Evolutionary conservation across 352 stramenopile genomes (phyloP), one percentile per base, ranked within the genome.

Genomic region (Globisporangium apiculatum): DNA sequence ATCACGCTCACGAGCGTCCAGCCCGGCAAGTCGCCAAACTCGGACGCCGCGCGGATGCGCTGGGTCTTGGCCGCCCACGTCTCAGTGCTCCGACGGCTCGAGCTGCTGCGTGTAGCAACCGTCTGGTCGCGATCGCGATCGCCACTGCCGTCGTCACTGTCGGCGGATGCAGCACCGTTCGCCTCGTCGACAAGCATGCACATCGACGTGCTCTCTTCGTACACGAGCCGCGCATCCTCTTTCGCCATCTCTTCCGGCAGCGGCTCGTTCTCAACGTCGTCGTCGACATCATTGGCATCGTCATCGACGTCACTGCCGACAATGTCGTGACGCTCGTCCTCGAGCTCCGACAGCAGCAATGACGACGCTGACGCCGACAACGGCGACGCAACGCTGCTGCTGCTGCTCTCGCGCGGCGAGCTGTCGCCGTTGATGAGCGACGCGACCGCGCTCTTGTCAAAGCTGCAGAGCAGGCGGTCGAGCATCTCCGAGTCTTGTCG

Each of bases 1-100:
- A 78, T 75, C n/a, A 78, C 51, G 15, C 64, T 71, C 15, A 72
- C 57, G 7, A 78, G 57, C 7, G 53, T 69, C 70, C 70, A 78
- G 5, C 70, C 70, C 11, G 59, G 55, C 9, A 73, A 31, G 7
- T 58, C 15, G 15, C 65, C 48, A 31, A 67, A 66, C 31, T 66
- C 50, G 3, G 70, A 75, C 36, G 37, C 18, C 4, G 38, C 31
- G 17, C 62, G 59, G 48, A 77, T 57, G 2, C 62, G 64, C 49
- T 62, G 14, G 17, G 17, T 43, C 17, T 67, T 67, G 31, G 56
- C 51, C 7, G 31, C 55, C 61, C 62, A 71, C 10, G 58, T 67
- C 45, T 69, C 65, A 3, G 24, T 18, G 24, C 41, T 46, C 15
- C 10, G 7, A 5, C 41, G 41, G 10, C 10, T 15, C 41, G 7